Evolutionary conservation across 2,329 filamentous ascomycete genomes (phyloP).

Genomic region (Arthroderma sp.): DNA sequence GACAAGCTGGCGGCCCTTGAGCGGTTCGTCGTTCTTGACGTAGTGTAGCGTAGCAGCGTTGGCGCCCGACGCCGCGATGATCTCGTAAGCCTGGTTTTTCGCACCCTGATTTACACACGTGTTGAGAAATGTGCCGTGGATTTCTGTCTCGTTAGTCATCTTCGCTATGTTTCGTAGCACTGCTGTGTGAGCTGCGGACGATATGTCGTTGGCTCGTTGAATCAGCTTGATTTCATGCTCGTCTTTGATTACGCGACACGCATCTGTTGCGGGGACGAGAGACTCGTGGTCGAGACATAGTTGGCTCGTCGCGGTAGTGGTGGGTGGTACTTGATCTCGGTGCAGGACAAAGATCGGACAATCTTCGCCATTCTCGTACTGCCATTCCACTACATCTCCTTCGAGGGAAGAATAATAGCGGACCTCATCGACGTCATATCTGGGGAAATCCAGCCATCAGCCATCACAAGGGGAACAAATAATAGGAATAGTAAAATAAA

Average conservation of each 20-base stretch:
- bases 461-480: neutral
- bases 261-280: constrained; percentile 46
- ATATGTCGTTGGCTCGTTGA: constrained; percentile 57
- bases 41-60: constrained; percentile 83
- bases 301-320: neutral
- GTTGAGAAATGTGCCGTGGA: constrained; percentile 69
- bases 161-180: constrained; percentile 48
- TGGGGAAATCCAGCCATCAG: constrained; percentile 13
- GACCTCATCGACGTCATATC: constrained; percentile 59
- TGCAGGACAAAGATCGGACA: constrained; percentile 27
- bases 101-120: constrained; percentile 61
- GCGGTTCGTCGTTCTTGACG: constrained; percentile 58
- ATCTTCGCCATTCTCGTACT: constrained; percentile 13
- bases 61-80: constrained; percentile 69
- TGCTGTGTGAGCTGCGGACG: constrained; percentile 51
- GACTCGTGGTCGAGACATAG: constrained; percentile 14
- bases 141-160: constrained; percentile 65
- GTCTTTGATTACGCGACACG: constrained; percentile 57
- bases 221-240: constrained; percentile 62
- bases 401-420: constrained; percentile 41
- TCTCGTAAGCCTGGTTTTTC: constrained; percentile 73
- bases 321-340: constrained; percentile 20
- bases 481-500: neutral
- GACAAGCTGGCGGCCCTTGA: constrained; percentile 61
- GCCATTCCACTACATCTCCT: constrained; percentile 36